Conservation (phyloP, 805 yeast species). For the Tetrapisispora namnaoensis region DNA sequence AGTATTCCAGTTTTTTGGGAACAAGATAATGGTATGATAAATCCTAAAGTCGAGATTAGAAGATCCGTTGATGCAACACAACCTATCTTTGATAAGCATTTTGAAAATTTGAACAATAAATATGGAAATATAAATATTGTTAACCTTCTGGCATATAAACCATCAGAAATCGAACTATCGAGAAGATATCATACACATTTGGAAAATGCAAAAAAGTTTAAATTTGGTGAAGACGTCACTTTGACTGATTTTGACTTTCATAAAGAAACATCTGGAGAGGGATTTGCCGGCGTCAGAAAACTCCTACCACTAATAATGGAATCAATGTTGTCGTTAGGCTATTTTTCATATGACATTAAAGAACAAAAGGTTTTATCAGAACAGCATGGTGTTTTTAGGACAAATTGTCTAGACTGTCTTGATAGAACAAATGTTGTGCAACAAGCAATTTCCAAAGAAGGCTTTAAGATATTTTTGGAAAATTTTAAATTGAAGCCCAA, state of each 20-base stretch:
- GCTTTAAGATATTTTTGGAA: slow-evolving; percentile 45
- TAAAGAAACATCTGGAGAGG: slow-evolving; percentile 78
- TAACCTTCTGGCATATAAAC: slow-evolving; percentile 69
- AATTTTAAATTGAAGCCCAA: slow-evolving; percentile 30
- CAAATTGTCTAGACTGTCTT: slow-evolving; percentile 88
- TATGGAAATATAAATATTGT: slow-evolving; percentile 84
- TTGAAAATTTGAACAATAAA: slow-evolving; percentile 53
- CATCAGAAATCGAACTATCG: slow-evolving; percentile 65
- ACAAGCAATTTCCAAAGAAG: slow-evolving; percentile 67
- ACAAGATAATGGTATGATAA: slow-evolving; percentile 80
- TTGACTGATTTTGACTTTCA: slow-evolving; percentile 91
- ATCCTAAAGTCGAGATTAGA: slow-evolving; percentile 81
- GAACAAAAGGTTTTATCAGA: slow-evolving; percentile 48
- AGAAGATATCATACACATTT: slow-evolving; percentile 55
- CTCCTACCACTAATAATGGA: slow-evolving; percentile 54
- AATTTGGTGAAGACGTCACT: slow-evolving; percentile 29
- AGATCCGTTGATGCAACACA: slow-evolving; percentile 87
- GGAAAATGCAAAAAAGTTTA: slow-evolving; percentile 29
- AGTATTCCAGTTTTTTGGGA: slow-evolving; percentile 97
- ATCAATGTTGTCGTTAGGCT: slow-evolving; percentile 69
- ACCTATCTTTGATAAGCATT: slow-evolving; percentile 79
- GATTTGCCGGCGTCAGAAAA: slow-evolving; percentile 71
- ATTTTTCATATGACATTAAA: slow-evolving; percentile 59
- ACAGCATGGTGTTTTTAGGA: slow-evolving; percentile 85
- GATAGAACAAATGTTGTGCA: slow-evolving; percentile 88